Evolutionary conservation across 805 yeast species (phyloP), one percentile per base, ranked within the genome.

Genomic region (Wickerhamomyces mucosus): DNA sequence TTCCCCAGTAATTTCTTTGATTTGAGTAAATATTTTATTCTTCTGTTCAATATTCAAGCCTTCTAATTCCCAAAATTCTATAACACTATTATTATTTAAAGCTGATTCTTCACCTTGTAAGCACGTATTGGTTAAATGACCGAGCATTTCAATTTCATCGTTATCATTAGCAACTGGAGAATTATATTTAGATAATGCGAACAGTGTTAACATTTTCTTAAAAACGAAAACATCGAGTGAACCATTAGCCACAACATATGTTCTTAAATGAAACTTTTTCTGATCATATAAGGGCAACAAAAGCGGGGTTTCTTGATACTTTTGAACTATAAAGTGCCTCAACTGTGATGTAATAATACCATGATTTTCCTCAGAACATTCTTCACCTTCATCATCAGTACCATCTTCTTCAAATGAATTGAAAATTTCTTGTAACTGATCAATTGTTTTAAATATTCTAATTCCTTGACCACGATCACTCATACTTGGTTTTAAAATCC

Each of bases 381-480:
- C 72, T 17, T 69, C 78, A 2, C 67, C 77, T 13, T 72, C 83
- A 28, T 72, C 83, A 20, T 69, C 75, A 1, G 68, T 70, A 3
- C 59, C 70, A n/a, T 65, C 79, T 40, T 77, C 89, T 44, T 88
- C 96, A 53, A 85, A 86, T 3, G 79, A 74, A 45, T 92, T 82
- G 53, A 92, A 89, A 4, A 89, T 77, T 4, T 56, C 67, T 53
- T 88, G 96, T 30, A 92, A 61, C 46, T 86, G 92, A 7, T 76
- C 83, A 21, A 84, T 64, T 0, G 86, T 76, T 33, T 66, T 67
- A 59, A 92, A 92, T 0, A 92, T 56, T 24, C 95, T 61, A 30
- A 92, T 89, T 0, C 98, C 98, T 52, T 92, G 96, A 9, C 95
- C 98, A 51, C 89, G 78, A 51, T 92, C 98, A 48, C 94, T 81